phyloP scores from a whole-genome alignment of 2,329 filamentous ascomycete species.

The Akanthomyces muscarius region DNA sequence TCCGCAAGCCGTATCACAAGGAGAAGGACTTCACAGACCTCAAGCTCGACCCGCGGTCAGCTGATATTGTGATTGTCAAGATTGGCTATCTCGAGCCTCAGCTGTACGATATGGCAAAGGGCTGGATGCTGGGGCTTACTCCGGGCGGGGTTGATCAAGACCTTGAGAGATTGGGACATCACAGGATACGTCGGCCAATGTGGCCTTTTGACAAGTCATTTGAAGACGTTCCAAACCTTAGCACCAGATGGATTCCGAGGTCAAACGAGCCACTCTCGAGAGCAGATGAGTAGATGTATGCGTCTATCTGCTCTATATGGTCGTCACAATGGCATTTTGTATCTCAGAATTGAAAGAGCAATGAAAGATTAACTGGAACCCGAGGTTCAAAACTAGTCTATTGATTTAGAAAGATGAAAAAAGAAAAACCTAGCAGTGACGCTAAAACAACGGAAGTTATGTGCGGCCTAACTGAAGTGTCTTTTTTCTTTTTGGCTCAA shows the following conservation, averaged over 20 bases:
- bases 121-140: conserved; percentile 52
- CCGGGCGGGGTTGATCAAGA: conserved; percentile 53
- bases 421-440: no score
- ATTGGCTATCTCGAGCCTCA: conserved; percentile 54
- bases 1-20: conserved; percentile 51
- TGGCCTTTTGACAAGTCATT: conserved; percentile 27
- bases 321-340: not conserved
- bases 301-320: not conserved
- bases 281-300: conserved; percentile 16
- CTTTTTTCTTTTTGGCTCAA: no score
- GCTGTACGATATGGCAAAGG: conserved; percentile 48
- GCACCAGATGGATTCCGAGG: conserved; percentile 22
- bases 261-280: conserved; percentile 22
- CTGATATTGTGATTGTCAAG: conserved; percentile 51
- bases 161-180: conserved; percentile 44
- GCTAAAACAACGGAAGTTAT: no score
- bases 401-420: not conserved
- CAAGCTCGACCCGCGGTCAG: conserved; percentile 39
- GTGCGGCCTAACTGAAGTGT: no score
- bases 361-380: not conserved
- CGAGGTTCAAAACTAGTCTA: not conserved
- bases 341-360: not conserved
- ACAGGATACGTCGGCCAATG: conserved; percentile 46
- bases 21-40: conserved; percentile 50
- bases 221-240: conserved; percentile 20